Base-by-base conservation (phyloP, 2,329 filamentous ascomycete genomes). In the Epicoccum sorghinum region DNA sequence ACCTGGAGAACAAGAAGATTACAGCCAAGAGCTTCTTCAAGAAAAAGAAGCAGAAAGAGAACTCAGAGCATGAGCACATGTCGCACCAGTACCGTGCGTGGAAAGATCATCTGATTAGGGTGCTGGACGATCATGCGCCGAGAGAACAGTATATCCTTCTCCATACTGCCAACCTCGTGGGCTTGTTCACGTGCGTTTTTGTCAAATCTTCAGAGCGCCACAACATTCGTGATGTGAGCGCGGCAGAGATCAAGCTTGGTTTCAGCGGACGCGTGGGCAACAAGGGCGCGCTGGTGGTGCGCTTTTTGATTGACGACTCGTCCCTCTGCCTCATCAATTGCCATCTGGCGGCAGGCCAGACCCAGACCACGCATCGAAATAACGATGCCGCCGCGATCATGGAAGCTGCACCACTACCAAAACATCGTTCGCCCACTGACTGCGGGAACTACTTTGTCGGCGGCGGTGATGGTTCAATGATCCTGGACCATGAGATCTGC, bases 311-410 rank as follows among this genome's bases (percentile, higher is more conserved):
- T 2, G 95, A 99, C 68, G 93, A 99, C 74, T 95, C 89, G 45
- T 97, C 93, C 1, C 77, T 99, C 32, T 99, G 95, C 77, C 93
- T 99, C 75, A 85, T 98, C 77, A 99, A 99, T 71, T 99, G 95
- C 72, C 95, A 99, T 83, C 80, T 99, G 55, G 95, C 95, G 14
- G 95, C 95, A 0, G 95, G 95, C 0, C 95, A 99, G 74, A 88
- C 89, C 0, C 90, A 96, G 55, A 96, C 93, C 0, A 89, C 89
- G 53, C 87, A 93, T 66, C 90, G 95, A 6, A 96, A 99, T 76
- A 95, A 92, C 65, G 95, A 99, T 68, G 86, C 96, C 24, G 90
- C 92, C 0, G 88, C 88, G 4, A 98, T 99, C 54, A 84, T 99
- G 25, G 93, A 98, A 72, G 83, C 88, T 3, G 81, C 84, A 18